phyloP scores from a whole-genome alignment of 2,329 filamentous ascomycete species.

The Trichoderma citrinoviride region DNA sequence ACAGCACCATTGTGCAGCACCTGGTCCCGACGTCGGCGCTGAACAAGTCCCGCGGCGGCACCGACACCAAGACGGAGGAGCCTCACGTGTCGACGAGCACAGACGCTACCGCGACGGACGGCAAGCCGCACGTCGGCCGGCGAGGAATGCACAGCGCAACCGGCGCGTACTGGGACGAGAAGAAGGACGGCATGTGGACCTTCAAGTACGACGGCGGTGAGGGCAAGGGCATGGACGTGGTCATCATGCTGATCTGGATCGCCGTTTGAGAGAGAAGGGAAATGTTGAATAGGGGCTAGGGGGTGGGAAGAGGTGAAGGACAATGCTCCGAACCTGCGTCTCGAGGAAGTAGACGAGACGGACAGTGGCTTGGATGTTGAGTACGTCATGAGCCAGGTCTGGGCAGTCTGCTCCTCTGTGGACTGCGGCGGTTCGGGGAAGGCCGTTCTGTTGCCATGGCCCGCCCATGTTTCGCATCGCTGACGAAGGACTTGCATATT shows the following conservation, averaged over 20 bases:
- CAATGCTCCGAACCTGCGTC: neutral
- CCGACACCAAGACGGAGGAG: conserved; percentile 47
- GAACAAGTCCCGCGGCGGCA: conserved; percentile 57
- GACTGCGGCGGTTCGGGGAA: conserved; percentile 18
- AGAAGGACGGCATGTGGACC: conserved; percentile 86
- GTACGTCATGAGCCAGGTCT: neutral
- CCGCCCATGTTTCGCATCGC: conserved; percentile 1
- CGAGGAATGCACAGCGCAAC: conserved; percentile 88
- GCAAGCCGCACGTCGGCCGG: conserved; percentile 72
- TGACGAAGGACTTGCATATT: conserved; percentile 14
- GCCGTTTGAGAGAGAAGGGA: conserved; percentile 48
- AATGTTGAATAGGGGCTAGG: neutral
- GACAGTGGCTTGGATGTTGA: neutral
- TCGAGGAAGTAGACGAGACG: neutral
- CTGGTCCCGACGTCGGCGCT: conserved; percentile 65
- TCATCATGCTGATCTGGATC: conserved; percentile 77
- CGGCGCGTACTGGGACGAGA: conserved; percentile 86
- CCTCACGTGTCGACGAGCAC: conserved; percentile 57
- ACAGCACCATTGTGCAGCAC: conserved; percentile 98
- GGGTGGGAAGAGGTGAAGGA: neutral
- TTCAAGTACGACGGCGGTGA: conserved; percentile 77
- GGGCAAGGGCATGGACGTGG: conserved; percentile 65
- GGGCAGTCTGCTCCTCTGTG: neutral
- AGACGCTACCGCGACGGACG: conserved; percentile 55
- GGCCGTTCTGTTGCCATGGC: neutral